Base-by-base conservation (phyloP, 495 filamentous ascomycete species). In the Talaromyces wortmannii region DNA sequence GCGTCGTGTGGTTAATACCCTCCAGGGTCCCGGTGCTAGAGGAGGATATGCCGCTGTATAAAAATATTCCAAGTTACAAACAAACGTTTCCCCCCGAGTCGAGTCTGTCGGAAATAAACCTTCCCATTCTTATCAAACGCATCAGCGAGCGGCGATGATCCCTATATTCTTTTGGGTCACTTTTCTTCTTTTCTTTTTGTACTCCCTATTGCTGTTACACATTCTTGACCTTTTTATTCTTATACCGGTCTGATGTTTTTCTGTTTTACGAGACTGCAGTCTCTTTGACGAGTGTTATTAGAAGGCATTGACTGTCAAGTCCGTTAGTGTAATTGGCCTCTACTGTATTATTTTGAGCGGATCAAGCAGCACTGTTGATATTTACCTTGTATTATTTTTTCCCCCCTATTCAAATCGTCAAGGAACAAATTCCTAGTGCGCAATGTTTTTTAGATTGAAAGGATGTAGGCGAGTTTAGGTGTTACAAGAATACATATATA, bases 31-130 rank as follows among this genome's bases (percentile, higher is more conserved):
- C 2, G 80, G 84, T 40, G 81, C 85, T 18, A 80, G 95, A 61
- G 92, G 91, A 8, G 94, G 92, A 1, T 98, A 98, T 70, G 95
- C 90, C 64, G 94, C 92, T 32, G 92, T 98, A 53, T 98, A 77
- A 47, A 46, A 16, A 31, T 17, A 17, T 5, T 40, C 8, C 2
- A 40, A 10, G 36, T 40, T 40, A 40, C 36, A 40, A 40, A 8
- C 36, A 2, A 13, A 40, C 13, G 8, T 40, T 1, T 40, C 5
- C 5, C 6, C 45, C 31, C 15, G 16, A 30, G 36, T 42, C 29
- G 31, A 3, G 15, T 23, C 52, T 45, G 16, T 31, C 32, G 50
- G 16, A 30, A 13, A 17, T 50, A 45, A 43, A 43, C 40, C 12
- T 23, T 42, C 17, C 6, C 47, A 13, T 4, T 48, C 30, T 36